These are phyloP conservation scores for Vigna mungo DNA, from an alignment of 306 rosid genomes.

Conservation along the genomic window DNA sequence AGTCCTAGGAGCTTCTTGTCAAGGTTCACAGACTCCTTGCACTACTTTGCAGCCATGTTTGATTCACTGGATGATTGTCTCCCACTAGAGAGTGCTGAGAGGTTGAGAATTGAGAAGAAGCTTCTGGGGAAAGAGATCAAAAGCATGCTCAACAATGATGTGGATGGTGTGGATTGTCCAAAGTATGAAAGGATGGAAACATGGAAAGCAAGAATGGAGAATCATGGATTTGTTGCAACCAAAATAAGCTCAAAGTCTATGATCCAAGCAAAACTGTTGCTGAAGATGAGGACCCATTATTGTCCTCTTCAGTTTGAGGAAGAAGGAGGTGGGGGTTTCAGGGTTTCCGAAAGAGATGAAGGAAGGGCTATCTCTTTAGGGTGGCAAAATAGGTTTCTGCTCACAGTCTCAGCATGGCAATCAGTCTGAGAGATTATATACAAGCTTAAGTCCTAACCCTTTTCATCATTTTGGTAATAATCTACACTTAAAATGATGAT, in stretches of 20 bases:
- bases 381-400: conserved; percentile 83
- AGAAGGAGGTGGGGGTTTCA: conserved; percentile 69
- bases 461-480: conserved; percentile 53
- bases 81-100: conserved; percentile 66
- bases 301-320: conserved; percentile 65
- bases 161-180: conserved; percentile 44
- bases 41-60: conserved; percentile 81
- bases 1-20: conserved; percentile 61
- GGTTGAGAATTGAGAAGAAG: conserved; percentile 79
- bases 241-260: conserved; percentile 66
- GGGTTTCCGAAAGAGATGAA: conserved; percentile 77
- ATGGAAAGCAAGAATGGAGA: conserved; percentile 77
- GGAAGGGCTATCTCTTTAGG: conserved; percentile 75
- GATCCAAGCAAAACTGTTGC: conserved; percentile 75
- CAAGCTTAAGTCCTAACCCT: conserved; percentile 34
- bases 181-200: conserved; percentile 67
- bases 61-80: conserved; percentile 82
- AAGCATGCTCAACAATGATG: conserved; percentile 56
- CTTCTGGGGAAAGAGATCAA: conserved; percentile 77
- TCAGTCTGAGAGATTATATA: conserved; percentile 34
- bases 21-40: conserved; percentile 71
- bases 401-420: conserved; percentile 78
- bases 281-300: conserved; percentile 78
- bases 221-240: conserved; percentile 59
- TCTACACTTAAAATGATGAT: conserved; percentile 47